Evolutionary conservation across 2,329 filamentous ascomycete genomes (phyloP).

Genomic region (Pyrenophora graminea): DNA sequence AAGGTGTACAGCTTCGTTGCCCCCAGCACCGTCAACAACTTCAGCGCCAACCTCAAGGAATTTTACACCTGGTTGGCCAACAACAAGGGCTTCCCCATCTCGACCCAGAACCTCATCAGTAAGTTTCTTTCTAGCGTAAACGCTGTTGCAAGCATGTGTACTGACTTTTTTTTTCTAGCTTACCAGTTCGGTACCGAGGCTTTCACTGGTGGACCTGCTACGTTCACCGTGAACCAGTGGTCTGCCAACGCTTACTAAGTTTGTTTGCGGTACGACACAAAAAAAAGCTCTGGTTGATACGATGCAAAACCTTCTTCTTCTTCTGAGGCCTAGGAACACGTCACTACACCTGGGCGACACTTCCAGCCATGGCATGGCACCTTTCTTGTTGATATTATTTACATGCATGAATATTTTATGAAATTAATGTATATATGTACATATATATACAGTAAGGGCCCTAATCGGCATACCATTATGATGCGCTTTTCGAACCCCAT

Average conservation of each 20-base stretch:
- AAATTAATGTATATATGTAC: too few species aligned
- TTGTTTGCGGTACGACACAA: background rate
- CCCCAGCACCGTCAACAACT: slow-evolving; percentile 49
- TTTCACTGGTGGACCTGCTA: slow-evolving; percentile 29
- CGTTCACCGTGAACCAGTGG: slow-evolving; percentile 24
- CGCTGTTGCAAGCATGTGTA: background rate
- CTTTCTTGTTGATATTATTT: too few species aligned
- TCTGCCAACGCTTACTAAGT: slow-evolving; percentile 15
- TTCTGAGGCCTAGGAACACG: too few species aligned
- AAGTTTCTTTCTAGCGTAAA: slow-evolving; percentile 5
- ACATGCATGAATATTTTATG: too few species aligned
- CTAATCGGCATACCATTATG: too few species aligned
- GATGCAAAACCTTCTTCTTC: too few species aligned
- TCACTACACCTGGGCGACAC: too few species aligned
- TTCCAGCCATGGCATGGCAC: too few species aligned
- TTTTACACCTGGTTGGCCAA: slow-evolving; percentile 62
- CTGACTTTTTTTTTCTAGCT: slow-evolving; percentile 14
- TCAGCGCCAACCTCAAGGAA: slow-evolving; percentile 59
- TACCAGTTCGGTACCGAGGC: slow-evolving; percentile 31
- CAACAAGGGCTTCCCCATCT: slow-evolving; percentile 50
- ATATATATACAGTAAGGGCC: too few species aligned
- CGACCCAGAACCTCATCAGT: slow-evolving; percentile 29
- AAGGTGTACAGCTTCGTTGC: slow-evolving; percentile 65
- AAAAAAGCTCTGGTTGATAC: too few species aligned
- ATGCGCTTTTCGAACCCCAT: too few species aligned